Evolutionary conservation across 148 eudicot genomes (phyloP).

Genomic region (Pharnaceum exiguum): DNA sequence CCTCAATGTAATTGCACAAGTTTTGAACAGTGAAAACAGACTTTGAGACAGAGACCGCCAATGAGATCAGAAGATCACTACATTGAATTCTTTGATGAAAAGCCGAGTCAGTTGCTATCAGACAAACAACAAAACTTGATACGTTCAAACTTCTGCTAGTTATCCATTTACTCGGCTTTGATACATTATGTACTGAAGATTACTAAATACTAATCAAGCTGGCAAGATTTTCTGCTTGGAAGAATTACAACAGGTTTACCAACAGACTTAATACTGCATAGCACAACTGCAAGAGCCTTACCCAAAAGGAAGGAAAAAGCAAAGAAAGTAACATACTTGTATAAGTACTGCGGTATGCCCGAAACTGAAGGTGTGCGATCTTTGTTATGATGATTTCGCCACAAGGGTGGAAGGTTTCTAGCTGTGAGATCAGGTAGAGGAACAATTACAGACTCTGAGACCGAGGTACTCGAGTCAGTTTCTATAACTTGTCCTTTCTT

Average conservation of each 20-base stretch:
- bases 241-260: neutral
- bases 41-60: too few species aligned
- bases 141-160: too few species aligned
- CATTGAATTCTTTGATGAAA: too few species aligned
- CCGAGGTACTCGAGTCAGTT: constrained; percentile 51
- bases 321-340: constrained; percentile 60
- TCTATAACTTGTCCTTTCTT: constrained; percentile 52
- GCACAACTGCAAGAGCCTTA: neutral
- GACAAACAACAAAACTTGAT: too few species aligned
- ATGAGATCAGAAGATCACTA: too few species aligned
- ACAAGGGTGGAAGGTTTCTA: constrained; percentile 36
- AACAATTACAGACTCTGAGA: constrained; percentile 37
- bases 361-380: constrained; percentile 58
- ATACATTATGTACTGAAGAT: too few species aligned
- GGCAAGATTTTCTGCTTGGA: neutral
- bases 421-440: constrained; percentile 32
- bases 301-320: neutral
- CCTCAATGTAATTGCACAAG: too few species aligned
- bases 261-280: neutral
- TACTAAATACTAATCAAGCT: neutral
- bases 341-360: constrained; percentile 72
- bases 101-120: too few species aligned
- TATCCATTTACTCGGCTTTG: too few species aligned
- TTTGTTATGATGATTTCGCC: constrained; percentile 63
- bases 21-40: too few species aligned